phyloP scores from a whole-genome alignment of 1,139 yeast genomes.

The Trichomonascaceae sp. region DNA sequence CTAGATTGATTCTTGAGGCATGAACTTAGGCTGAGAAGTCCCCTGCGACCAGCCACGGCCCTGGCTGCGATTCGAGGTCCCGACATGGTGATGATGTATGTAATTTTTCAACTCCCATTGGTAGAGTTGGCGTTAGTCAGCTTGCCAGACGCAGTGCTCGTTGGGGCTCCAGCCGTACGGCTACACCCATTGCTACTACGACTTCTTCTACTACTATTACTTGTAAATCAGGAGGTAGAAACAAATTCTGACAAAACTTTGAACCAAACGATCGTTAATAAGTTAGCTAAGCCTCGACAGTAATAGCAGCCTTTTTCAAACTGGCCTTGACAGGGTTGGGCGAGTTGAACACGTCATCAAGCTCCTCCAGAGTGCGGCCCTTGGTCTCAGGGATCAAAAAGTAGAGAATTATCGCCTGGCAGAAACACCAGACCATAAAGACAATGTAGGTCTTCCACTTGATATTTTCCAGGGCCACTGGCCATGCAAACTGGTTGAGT shows the following conservation, averaged over 20 bases:
- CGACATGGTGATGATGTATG: neutral
- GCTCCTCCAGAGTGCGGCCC: constrained; percentile 35
- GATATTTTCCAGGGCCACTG: constrained; percentile 45
- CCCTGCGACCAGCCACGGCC: neutral
- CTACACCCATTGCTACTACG: no score
- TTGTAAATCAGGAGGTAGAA: no score
- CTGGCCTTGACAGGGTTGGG: constrained; percentile 16
- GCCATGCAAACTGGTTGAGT: constrained; percentile 38
- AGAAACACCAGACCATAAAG: constrained; percentile 19
- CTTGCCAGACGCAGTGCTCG: no score
- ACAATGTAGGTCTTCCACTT: constrained; percentile 27
- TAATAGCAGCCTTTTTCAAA: no score
- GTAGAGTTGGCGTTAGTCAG: no score
- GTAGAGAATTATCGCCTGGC: constrained; percentile 21
- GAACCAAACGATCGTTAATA: no score
- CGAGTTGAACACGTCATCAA: constrained; percentile 31
- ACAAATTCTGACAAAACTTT: no score
- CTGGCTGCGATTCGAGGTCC: neutral
- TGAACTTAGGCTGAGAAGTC: neutral
- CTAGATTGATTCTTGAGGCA: neutral
- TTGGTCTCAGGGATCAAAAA: constrained; percentile 35
- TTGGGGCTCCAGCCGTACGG: no score
- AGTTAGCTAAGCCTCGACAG: no score
- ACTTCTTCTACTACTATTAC: no score
- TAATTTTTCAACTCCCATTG: neutral